These are phyloP conservation scores for Mediolabrus comicus DNA, from an alignment of 108 stramenopile species.

Conservation along the genomic window DNA sequence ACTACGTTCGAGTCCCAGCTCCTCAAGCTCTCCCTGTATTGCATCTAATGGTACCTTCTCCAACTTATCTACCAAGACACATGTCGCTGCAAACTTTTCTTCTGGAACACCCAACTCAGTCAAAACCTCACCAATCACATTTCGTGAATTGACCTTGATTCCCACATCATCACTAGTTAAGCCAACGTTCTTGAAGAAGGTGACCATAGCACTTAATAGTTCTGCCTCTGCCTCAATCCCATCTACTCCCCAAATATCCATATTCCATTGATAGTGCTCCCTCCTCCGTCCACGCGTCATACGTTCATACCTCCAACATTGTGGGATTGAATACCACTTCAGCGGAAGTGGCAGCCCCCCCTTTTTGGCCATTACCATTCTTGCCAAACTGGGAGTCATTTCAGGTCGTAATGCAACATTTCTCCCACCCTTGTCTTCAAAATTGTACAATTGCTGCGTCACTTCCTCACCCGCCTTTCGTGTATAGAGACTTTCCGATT, in stretches of 20 bases:
- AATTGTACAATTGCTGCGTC: conserved; percentile 96
- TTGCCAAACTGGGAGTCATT: conserved; percentile 97
- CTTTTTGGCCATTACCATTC: conserved; percentile 97
- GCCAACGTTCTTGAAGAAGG: conserved; percentile 88
- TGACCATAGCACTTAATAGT: conserved; percentile 89
- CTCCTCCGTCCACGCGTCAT: conserved; percentile 96
- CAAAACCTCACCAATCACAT: conserved; percentile 90
- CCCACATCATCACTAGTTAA: conserved; percentile 91
- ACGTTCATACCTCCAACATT: conserved; percentile 97
- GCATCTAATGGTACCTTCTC: conserved; percentile 95
- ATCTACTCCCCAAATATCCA: conserved; percentile 90
- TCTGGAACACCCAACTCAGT: conserved; percentile 85
- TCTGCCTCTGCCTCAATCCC: conserved; percentile 96
- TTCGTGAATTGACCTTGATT: conserved; percentile 93
- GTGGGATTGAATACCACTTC: conserved; percentile 97
- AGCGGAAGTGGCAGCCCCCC: conserved; percentile 88
- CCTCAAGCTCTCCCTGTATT: conserved; percentile 88
- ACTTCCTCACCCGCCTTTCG: conserved; percentile 99
- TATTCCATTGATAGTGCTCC: conserved; percentile 99
- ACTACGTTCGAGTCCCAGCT: conserved; percentile 77
- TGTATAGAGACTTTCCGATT: conserved; percentile 89
- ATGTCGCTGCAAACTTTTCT: conserved; percentile 93
- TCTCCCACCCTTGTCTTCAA: conserved; percentile 95
- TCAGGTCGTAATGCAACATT: conserved; percentile 88
- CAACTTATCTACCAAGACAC: conserved; percentile 97